Conservation (phyloP, 2,329 filamentous ascomycete genomes). For the Clarireedia sp. region DNA sequence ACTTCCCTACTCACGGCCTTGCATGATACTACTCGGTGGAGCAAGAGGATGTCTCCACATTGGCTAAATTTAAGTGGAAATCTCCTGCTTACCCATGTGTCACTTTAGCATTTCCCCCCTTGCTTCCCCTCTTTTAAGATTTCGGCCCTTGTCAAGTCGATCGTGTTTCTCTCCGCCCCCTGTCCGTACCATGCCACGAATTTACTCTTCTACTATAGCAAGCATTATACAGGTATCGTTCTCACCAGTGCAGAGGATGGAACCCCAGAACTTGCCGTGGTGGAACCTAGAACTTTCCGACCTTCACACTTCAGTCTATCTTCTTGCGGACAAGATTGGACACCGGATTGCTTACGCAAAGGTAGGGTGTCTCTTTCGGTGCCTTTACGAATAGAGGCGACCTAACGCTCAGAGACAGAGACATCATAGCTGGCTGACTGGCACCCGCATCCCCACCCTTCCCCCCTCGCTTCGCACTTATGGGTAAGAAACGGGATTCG, state of each 20-base stretch:
- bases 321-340: background rate
- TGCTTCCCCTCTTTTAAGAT: constrained; percentile 4
- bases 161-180: constrained; percentile 3
- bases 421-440: too few relatives aligned
- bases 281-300: background rate
- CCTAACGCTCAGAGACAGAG: too few relatives aligned
- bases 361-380: too few relatives aligned
- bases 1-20: background rate
- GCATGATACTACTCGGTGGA: background rate
- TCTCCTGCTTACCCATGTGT: background rate
- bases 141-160: constrained; percentile 3
- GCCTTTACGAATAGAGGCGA: too few relatives aligned
- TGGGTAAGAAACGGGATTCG: background rate
- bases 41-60: background rate
- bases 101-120: background rate
- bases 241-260: background rate
- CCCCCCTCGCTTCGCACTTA: background rate
- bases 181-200: constrained; percentile 4
- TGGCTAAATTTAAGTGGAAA: background rate
- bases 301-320: background rate
- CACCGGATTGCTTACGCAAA: background rate
- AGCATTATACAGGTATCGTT: background rate
- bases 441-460: background rate
- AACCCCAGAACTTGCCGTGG: background rate
- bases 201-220: background rate